phyloP scores from a whole-genome alignment of 208 protist species.

The Tritrichomonas musculus region DNA sequence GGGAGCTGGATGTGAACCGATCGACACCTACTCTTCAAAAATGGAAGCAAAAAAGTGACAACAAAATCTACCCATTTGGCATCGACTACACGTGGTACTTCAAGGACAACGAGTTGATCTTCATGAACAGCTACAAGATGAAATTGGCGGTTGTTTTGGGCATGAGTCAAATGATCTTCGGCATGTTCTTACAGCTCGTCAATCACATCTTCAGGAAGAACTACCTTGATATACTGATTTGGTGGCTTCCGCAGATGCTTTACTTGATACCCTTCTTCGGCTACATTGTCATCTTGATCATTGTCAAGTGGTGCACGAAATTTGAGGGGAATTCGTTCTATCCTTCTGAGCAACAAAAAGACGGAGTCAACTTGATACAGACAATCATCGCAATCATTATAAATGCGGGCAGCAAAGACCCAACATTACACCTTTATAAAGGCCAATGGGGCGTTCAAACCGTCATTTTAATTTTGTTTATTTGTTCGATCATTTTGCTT shows the following conservation, averaged over 20 bases:
- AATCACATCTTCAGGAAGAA: conserved; percentile 61
- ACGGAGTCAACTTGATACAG: conserved; percentile 24
- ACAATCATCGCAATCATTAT: conserved; percentile 1
- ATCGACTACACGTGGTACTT: conserved; percentile 56
- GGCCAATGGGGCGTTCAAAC: conserved; percentile 17
- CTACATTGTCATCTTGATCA: conserved; percentile 89
- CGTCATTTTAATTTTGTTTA: background rate
- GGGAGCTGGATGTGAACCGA: background rate
- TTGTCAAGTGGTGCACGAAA: conserved; percentile 85
- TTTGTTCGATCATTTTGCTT: conserved; percentile 34
- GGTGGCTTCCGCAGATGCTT: conserved; percentile 88
- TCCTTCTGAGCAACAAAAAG: background rate
- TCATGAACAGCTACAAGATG: conserved; percentile 97
- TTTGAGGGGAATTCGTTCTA: conserved; percentile 44
- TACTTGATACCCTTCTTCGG: conserved; percentile 72
- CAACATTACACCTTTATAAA: background rate
- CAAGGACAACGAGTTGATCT: conserved; percentile 81
- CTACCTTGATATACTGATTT: background rate
- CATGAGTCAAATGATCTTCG: conserved; percentile 76
- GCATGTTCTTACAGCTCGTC: conserved; percentile 71
- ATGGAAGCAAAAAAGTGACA: no score
- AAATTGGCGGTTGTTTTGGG: conserved; percentile 86
- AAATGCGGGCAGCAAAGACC: background rate
- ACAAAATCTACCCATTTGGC: conserved; percentile 54
- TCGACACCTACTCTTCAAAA: background rate